Evolutionary conservation across 192 early-diverging fungal species (phyloP).

Genomic region (Jimgerdemannia flammicorona): DNA sequence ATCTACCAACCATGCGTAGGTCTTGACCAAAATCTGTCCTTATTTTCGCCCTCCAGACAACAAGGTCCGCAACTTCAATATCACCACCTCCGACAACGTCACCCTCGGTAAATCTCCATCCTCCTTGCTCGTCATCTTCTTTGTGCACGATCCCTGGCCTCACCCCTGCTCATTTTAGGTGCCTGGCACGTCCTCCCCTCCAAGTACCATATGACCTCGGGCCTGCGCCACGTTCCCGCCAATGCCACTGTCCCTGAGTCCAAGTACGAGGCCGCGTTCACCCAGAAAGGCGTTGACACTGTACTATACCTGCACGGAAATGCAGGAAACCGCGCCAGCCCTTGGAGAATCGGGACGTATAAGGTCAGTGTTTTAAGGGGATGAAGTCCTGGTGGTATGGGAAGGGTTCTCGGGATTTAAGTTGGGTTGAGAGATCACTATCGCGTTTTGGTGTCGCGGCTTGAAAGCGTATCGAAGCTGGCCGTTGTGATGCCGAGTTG

Average conservation of each 20-base stretch:
- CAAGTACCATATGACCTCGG: conserved; percentile 17
- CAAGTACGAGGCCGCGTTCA: conserved; percentile 20
- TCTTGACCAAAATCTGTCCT: background rate
- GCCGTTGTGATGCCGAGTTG: no score
- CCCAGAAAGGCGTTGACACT: conserved; percentile 22
- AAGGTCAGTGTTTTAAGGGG: conserved; percentile 7
- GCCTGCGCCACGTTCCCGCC: conserved; percentile 8
- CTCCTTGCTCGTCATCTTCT: no score
- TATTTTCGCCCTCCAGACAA: conserved; percentile 17
- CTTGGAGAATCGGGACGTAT: conserved; percentile 31
- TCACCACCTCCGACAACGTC: conserved; percentile 22
- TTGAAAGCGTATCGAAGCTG: no score
- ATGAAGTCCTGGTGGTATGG: no score
- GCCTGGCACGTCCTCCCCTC: conserved; percentile 34
- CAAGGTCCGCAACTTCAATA: conserved; percentile 23
- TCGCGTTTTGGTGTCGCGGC: no score
- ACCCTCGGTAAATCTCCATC: conserved; percentile 20
- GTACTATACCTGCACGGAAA: conserved; percentile 40
- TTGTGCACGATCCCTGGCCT: no score
- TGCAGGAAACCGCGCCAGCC: conserved; percentile 28
- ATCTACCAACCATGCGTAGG: background rate
- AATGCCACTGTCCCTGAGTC: background rate
- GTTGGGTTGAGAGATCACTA: no score
- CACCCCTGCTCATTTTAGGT: conserved; percentile 1
- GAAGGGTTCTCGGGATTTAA: no score